These are phyloP conservation scores for Chytriomyces confervae DNA, from an alignment of 192 early-diverging fungal species.

Conservation along the genomic window DNA sequence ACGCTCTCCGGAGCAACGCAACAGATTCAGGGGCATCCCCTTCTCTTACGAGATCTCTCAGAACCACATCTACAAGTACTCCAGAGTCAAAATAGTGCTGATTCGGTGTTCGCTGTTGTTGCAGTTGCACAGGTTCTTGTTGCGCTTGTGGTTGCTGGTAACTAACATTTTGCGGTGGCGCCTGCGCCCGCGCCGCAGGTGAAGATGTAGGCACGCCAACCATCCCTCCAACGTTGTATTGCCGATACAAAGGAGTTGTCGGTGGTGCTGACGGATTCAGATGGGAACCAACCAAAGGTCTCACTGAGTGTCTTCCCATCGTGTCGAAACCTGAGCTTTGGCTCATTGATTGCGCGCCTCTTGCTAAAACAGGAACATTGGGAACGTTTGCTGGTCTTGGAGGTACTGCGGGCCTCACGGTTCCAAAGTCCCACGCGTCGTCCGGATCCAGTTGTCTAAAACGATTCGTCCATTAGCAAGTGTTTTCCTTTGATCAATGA, in stretches of 20 bases:
- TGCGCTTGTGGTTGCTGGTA: no score
- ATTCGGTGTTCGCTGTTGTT: background rate
- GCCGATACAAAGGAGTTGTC: background rate
- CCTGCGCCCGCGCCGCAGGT: no score
- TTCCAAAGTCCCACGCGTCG: constrained; percentile 54
- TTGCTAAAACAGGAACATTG: constrained; percentile 1
- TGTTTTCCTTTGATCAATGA: background rate
- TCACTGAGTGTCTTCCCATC: constrained; percentile 6
- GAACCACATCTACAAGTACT: constrained; percentile 31
- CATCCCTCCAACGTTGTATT: no score
- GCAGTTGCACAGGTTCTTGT: no score
- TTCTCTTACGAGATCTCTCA: constrained; percentile 25
- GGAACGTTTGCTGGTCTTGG: constrained; percentile 5
- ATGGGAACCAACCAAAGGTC: background rate
- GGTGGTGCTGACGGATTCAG: background rate
- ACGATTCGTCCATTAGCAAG: background rate
- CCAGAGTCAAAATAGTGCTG: background rate
- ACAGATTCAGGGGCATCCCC: constrained; percentile 8
- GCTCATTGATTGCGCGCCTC: constrained; percentile 11
- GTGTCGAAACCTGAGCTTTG: background rate
- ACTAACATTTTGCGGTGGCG: no score
- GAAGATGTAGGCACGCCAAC: no score
- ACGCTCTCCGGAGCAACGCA: constrained; percentile 27
- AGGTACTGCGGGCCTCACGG: constrained; percentile 30
- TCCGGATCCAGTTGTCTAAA: constrained; percentile 25